Conservation (phyloP, 2,329 filamentous ascomycete genomes). For the Colletotrichum euphorbiae region DNA sequence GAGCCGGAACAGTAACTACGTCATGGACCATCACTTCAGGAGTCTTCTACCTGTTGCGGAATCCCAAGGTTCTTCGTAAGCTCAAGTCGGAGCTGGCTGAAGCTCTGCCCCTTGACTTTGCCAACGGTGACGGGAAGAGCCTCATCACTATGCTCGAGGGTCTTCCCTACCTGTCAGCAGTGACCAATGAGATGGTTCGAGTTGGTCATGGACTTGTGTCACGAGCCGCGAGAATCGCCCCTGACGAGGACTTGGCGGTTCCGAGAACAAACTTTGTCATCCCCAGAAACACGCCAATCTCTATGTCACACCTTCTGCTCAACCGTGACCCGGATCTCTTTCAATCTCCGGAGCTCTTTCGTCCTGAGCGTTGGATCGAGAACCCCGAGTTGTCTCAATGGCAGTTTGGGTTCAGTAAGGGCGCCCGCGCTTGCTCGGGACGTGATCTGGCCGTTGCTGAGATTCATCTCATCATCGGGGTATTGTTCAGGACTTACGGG, state of each 20-base stretch:
- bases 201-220: background rate
- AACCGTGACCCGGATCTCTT: constrained; percentile 43
- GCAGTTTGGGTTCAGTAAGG: constrained; percentile 2
- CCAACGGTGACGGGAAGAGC: too few species aligned
- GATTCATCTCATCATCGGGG: constrained; percentile 14
- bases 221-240: constrained; percentile 1
- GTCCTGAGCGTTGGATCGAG: constrained; percentile 45
- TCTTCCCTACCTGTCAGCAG: constrained; percentile 53
- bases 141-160: constrained; percentile 45
- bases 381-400: background rate
- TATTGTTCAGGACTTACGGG: constrained; percentile 8
- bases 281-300: background rate
- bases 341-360: constrained; percentile 42
- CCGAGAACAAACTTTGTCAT: background rate
- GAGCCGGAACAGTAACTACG: constrained; percentile 54
- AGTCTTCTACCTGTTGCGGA: constrained; percentile 51
- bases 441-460: background rate
- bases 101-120: constrained; percentile 12
- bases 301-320: constrained; percentile 23
- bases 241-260: background rate
- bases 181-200: constrained; percentile 27
- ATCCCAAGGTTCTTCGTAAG: constrained; percentile 45
- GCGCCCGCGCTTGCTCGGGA: background rate
- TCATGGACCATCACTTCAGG: constrained; percentile 49
- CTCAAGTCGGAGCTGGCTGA: constrained; percentile 50